These are phyloP conservation scores for Tuber calosporum DNA, from an alignment of 495 filamentous ascomycete species.

Conservation along the genomic window DNA sequence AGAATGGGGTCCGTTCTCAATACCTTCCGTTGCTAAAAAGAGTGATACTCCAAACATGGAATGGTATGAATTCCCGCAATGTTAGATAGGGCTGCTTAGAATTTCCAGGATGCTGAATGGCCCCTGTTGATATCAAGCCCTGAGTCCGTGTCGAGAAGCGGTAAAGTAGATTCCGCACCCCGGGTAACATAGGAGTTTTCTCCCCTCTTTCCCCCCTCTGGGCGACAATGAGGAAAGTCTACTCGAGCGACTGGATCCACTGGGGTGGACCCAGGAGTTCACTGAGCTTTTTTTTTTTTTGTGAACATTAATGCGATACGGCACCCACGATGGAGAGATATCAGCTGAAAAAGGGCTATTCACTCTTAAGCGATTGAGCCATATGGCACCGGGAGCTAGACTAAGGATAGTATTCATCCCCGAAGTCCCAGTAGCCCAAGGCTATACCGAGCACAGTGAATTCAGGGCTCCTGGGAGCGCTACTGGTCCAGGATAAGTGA, in stretches of 20 bases:
- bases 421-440: background rate
- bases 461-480: background rate
- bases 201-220: background rate
- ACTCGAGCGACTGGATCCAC: background rate
- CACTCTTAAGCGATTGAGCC: background rate
- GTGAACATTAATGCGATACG: background rate
- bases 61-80: background rate
- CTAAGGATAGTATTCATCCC: background rate
- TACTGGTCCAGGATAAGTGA: background rate
- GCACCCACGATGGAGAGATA: background rate
- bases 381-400: background rate
- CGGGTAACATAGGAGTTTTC: background rate
- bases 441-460: background rate
- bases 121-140: background rate
- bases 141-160: background rate
- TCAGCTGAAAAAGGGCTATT: background rate
- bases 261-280: background rate
- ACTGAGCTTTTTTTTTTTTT: background rate
- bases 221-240: background rate
- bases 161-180: background rate
- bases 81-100: background rate
- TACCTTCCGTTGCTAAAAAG: background rate
- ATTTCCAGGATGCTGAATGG: background rate
- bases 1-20: background rate
- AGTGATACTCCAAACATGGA: background rate